phyloP scores from a whole-genome alignment of 1,139 yeast species.

The Kazachstania sp. region DNA sequence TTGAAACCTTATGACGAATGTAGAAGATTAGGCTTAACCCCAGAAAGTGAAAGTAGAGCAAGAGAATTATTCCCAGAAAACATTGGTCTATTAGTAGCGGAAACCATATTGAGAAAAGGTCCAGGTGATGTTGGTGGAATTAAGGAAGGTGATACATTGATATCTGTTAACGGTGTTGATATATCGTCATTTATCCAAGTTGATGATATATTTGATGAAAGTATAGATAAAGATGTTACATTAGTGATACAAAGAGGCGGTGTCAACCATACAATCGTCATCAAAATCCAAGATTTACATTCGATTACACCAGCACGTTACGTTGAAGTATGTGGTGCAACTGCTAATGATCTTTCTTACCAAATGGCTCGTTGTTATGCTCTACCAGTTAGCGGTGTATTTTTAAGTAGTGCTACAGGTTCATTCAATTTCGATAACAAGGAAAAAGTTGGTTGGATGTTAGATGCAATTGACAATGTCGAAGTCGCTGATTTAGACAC shows the following conservation, averaged over 20 bases:
- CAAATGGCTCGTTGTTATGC: constrained; percentile 83
- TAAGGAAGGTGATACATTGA: constrained; percentile 78
- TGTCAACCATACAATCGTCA: constrained; percentile 40
- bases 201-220: constrained; percentile 74
- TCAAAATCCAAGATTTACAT: constrained; percentile 68
- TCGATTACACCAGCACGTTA: constrained; percentile 73
- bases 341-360: constrained; percentile 76
- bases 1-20: constrained; percentile 87
- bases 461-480: constrained; percentile 68
- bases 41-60: constrained; percentile 63
- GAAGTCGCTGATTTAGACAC: constrained; percentile 66
- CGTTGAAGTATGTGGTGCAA: constrained; percentile 79
- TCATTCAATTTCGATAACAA: constrained; percentile 58
- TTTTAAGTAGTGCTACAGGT: constrained; percentile 68
- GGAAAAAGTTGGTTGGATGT: constrained; percentile 62
- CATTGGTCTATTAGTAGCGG: constrained; percentile 80
- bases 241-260: constrained; percentile 73
- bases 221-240: constrained; percentile 52
- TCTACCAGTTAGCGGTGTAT: constrained; percentile 78
- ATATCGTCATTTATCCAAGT: constrained; percentile 68
- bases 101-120: constrained; percentile 75
- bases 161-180: constrained; percentile 59
- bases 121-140: constrained; percentile 62
- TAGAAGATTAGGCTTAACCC: constrained; percentile 71
- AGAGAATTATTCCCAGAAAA: constrained; percentile 63